Conservation (phyloP, 129 eudicot species). For the Silybum marianum region DNA sequence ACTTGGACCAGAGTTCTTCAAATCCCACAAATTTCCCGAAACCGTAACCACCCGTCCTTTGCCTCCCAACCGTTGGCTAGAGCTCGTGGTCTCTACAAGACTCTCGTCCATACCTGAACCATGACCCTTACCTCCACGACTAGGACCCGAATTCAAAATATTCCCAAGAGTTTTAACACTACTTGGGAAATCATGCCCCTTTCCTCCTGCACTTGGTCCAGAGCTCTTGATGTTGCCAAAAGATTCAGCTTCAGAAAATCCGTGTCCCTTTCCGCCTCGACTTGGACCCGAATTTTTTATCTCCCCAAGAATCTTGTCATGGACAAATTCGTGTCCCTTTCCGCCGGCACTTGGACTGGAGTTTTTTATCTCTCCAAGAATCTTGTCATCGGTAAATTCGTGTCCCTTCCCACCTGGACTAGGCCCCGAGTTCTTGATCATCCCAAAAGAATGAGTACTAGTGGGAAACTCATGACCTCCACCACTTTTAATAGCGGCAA, state of each 20-base stretch:
- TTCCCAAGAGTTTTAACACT: not conserved
- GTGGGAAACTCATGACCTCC: not conserved
- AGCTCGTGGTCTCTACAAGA: constrained; percentile 18
- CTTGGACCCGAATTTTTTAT: constrained; percentile 25
- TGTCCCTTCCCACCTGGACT: constrained; percentile 40
- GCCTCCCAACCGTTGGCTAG: constrained; percentile 33
- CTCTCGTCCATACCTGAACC: not conserved
- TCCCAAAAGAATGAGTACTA: constrained; percentile 24
- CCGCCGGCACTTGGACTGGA: constrained; percentile 35
- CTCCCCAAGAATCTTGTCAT: no score
- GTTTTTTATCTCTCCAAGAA: constrained; percentile 13
- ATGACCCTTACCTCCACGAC: constrained; percentile 12
- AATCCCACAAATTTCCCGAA: not conserved
- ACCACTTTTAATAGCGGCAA: constrained; percentile 38
- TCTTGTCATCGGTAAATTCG: not conserved
- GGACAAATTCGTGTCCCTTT: constrained; percentile 29
- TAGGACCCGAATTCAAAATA: constrained; percentile 26
- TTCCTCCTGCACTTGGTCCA: constrained; percentile 34
- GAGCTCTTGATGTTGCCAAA: constrained; percentile 34
- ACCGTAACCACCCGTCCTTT: not conserved
- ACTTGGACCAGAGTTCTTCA: constrained; percentile 32
- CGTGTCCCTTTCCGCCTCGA: constrained; percentile 2
- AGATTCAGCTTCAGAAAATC: not conserved
- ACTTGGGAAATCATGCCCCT: constrained; percentile 7
- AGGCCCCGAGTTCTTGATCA: constrained; percentile 47